Conservation (phyloP, 2,329 filamentous ascomycete species). For the Penicillium sp. region DNA sequence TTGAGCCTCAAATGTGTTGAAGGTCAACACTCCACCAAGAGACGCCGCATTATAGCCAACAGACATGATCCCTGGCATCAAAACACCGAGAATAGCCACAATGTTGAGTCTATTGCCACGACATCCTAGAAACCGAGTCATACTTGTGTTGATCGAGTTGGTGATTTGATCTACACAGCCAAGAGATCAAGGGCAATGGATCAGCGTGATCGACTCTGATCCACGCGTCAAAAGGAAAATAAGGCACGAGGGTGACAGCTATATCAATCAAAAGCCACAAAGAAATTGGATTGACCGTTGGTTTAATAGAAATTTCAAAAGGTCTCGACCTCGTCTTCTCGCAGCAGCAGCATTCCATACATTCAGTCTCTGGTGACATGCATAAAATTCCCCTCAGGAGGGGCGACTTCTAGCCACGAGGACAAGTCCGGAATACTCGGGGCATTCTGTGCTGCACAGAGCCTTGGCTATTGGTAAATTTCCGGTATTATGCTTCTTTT, state of each 20-base stretch:
- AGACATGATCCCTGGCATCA: slow-evolving; percentile 27
- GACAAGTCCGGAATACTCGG: neutral
- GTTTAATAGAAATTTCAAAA: neutral
- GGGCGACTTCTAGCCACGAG: slow-evolving; percentile 2
- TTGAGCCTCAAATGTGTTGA: slow-evolving; percentile 21
- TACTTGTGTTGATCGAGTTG: slow-evolving; percentile 3
- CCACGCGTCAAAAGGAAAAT: slow-evolving; percentile 4
- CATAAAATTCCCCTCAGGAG: neutral
- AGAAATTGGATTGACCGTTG: neutral
- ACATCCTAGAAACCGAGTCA: slow-evolving; percentile 25
- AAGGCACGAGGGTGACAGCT: slow-evolving; percentile 2
- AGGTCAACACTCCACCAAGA: slow-evolving; percentile 23
- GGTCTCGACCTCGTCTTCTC: neutral
- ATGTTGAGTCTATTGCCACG: slow-evolving; percentile 27
- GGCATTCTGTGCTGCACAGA: neutral
- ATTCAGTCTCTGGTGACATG: slow-evolving; percentile 3
- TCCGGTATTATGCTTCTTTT: neutral
- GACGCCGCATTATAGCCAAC: slow-evolving; percentile 26
- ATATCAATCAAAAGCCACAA: neutral
- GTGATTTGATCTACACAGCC: slow-evolving; percentile 17
- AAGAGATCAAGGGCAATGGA: slow-evolving; percentile 10
- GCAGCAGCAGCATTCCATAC: neutral
- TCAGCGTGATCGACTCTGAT: slow-evolving; percentile 11
- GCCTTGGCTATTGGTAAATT: neutral
- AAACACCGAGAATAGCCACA: slow-evolving; percentile 22